Base-by-base conservation (phyloP, 2,329 filamentous ascomycete species). In the Venturia effusa region DNA sequence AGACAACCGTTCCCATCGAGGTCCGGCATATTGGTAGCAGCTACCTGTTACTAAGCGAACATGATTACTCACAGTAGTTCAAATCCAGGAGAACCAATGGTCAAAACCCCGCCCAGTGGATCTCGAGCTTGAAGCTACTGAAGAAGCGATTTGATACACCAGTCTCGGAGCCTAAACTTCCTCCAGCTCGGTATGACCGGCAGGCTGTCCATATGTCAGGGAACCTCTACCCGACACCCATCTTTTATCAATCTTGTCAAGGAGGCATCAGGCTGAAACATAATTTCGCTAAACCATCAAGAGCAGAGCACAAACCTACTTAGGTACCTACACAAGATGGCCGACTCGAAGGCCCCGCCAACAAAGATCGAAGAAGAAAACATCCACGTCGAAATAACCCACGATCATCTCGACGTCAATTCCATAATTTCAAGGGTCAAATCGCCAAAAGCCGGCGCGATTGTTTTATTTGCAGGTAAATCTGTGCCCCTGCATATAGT, bases 381-480 rank as follows among this genome's bases (percentile, higher is more conserved):
- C 59, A 85, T 87, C 72, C 84, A 86, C 73, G 88, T 92, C 48
- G 84, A 84, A 61, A 80, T 95, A 10, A 92, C 89, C 3, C 77
- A 85, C 66, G 75, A 83, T 41, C 73, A 78, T 51, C 82, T 94
- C 65, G 79, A 86, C 70, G 76, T 81, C 24, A 77, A 80, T 24
- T 70, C 78, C 5, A 77, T 83, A 37, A 87, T 91, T 74, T 78
- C 86, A 68, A 81, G 79, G 59, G 89, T 94, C 27, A 86, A 88
- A 67, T 89, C 84, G 69, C 86, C 88, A 24, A 82, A 85, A 69
- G 88, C 89, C 13, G 89, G 89, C 6, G 89, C 89, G 15, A 88
- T 91, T 60, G 88, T 92, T 11, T 71, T 92, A 40, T 92, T 92
- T 72, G 86, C 87, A 65, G 89, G 88, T 86, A 78, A 40, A 41